phyloP scores from a whole-genome alignment of 495 filamentous ascomycete genomes.

The Hypoxylon trugodes region DNA sequence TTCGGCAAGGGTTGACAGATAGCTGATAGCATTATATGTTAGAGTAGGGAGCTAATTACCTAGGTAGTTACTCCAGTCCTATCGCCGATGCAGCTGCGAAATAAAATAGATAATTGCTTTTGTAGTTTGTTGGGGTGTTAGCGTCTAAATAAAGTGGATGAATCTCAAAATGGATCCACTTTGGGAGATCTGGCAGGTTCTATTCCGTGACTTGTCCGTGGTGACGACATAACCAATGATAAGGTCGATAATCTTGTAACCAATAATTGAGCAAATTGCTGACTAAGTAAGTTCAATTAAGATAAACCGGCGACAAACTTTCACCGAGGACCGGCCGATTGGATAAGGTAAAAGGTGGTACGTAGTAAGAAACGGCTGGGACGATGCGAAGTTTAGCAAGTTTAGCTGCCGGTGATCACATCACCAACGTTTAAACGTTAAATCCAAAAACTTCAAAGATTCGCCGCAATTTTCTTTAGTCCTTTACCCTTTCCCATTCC shows the following conservation, averaged over 20 bases:
- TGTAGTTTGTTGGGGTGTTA: too few relatives aligned
- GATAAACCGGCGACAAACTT: conserved; percentile 21
- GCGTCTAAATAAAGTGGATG: too few relatives aligned
- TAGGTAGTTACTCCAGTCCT: too few relatives aligned
- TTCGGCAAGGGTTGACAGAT: conserved; percentile 63
- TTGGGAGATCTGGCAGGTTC: too few relatives aligned
- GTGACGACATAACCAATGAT: too few relatives aligned
- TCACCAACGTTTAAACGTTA: conserved; percentile 23
- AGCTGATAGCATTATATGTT: conserved; percentile 4
- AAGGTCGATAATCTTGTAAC: conserved; percentile 4
- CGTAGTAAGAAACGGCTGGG: background rate
- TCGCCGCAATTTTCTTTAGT: conserved; percentile 30
- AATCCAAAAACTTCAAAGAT: conserved; percentile 23
- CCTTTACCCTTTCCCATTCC: background rate
- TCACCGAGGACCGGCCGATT: conserved; percentile 37
- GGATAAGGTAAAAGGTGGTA: conserved; percentile 13
- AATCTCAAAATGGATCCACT: too few relatives aligned
- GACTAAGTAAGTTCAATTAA: conserved; percentile 16
- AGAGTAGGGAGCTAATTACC: too few relatives aligned
- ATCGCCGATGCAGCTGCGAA: too few relatives aligned
- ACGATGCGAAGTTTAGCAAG: too few relatives aligned
- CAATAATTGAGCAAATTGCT: conserved; percentile 25
- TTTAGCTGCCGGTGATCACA: conserved; percentile 32
- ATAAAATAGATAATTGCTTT: too few relatives aligned
- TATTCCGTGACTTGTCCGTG: too few relatives aligned